A percentile compares a stretch with the other conserved stretches of the same genome.
Evolutionary conservation across 495 filamentous ascomycete species (phyloP).

Genomic region (Massariosphaeria phaeospora): DNA sequence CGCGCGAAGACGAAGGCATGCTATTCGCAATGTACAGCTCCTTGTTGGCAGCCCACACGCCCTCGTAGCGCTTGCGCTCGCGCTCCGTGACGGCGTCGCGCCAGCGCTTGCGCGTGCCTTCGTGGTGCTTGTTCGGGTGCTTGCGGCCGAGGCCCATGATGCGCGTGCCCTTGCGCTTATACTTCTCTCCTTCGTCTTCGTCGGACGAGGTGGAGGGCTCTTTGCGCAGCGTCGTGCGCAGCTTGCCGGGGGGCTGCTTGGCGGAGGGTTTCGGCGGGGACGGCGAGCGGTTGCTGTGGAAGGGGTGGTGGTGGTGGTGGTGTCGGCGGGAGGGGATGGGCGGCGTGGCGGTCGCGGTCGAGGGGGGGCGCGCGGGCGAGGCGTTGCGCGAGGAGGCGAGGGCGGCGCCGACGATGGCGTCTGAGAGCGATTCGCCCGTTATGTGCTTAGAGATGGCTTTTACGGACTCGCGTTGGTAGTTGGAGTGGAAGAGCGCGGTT

Average conservation of each 20-base stretch:
- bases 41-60: constrained; percentile 90
- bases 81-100: constrained; percentile 66
- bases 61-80: constrained; percentile 89
- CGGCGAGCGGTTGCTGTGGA: constrained; percentile 47
- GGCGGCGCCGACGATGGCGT: constrained; percentile 82
- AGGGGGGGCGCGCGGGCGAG: constrained; percentile 46
- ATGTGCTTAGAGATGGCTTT: constrained; percentile 39
- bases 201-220: constrained; percentile 47
- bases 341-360: constrained; percentile 31
- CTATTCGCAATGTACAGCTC: constrained; percentile 49
- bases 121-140: constrained; percentile 79
- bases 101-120: constrained; percentile 84
- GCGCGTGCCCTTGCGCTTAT: constrained; percentile 42
- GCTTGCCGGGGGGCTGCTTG: constrained; percentile 33
- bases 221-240: constrained; percentile 70
- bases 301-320: constrained; percentile 47
- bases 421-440: constrained; percentile 53
- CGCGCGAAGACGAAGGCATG: neutral
- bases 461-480: constrained; percentile 34
- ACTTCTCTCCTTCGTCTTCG: constrained; percentile 55
- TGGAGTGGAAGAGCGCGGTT: constrained; percentile 18
- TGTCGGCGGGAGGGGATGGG: constrained; percentile 31
- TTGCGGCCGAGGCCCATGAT: constrained; percentile 50
- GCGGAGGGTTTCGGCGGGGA: constrained; percentile 47
- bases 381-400: constrained; percentile 66